Conservation (phyloP, 2,329 filamentous ascomycete genomes). For the Ascochyta clinopodiicola region DNA sequence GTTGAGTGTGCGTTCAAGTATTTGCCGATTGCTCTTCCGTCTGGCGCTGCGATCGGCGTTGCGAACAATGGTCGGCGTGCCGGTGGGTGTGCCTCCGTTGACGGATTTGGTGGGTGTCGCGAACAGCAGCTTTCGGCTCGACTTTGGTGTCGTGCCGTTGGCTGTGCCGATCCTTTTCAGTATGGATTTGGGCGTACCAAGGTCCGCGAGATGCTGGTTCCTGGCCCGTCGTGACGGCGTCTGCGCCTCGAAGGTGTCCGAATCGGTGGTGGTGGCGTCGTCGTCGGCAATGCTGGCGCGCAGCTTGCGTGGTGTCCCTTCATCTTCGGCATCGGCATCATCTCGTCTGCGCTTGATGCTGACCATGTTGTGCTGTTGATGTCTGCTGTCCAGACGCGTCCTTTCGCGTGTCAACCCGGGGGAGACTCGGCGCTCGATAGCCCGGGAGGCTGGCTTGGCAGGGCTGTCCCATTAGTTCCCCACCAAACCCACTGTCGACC, state of each 20-base stretch:
- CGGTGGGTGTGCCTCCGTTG: slow-evolving; percentile 41
- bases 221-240: slow-evolving; percentile 41
- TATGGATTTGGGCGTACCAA: slow-evolving; percentile 44
- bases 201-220: slow-evolving; percentile 27
- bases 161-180: slow-evolving; percentile 37
- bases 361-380: slow-evolving; percentile 31
- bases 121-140: slow-evolving; percentile 55
- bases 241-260: slow-evolving; percentile 33
- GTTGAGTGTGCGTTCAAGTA: slow-evolving; percentile 74
- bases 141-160: slow-evolving; percentile 50
- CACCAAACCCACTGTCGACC: slow-evolving; percentile 10
- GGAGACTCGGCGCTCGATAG: slow-evolving; percentile 11
- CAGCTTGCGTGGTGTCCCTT: slow-evolving; percentile 37
- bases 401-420: slow-evolving; percentile 24
- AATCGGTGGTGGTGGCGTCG: slow-evolving; percentile 17
- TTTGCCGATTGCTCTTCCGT: slow-evolving; percentile 78
- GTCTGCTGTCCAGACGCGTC: slow-evolving; percentile 28
- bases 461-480: slow-evolving; percentile 9
- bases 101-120: slow-evolving; percentile 51
- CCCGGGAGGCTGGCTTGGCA: slow-evolving; percentile 8
- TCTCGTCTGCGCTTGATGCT: slow-evolving; percentile 43
- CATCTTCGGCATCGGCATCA: slow-evolving; percentile 23
- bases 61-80: slow-evolving; percentile 69
- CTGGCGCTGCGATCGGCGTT: slow-evolving; percentile 86
- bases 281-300: slow-evolving; percentile 28